A percentile compares a stretch with the other conserved stretches of the same genome.
Conservation (phyloP, 768 basidiomycete genomes). For the Dioszegia crocea region DNA sequence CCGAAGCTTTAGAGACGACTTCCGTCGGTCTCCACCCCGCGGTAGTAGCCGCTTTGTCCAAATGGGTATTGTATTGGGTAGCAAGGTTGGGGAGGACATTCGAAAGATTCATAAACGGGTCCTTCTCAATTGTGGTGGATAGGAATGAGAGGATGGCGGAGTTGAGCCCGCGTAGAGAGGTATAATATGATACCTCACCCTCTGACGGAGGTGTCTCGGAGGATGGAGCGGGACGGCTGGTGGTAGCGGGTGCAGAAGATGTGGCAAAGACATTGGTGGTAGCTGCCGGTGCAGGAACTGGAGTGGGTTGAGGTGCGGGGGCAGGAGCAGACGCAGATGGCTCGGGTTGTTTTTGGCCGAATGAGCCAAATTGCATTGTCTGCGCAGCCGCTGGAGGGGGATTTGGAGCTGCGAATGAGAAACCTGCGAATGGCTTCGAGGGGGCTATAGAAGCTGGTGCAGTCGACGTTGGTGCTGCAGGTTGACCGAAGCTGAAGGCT, state of each 20-base stretch:
- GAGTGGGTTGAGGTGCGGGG: not conserved
- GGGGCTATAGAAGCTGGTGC: slow-evolving; percentile 10
- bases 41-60: slow-evolving; percentile 18
- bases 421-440: slow-evolving; percentile 35
- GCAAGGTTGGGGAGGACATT: slow-evolving; percentile 18
- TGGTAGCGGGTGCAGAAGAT: not conserved
- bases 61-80: slow-evolving; percentile 26
- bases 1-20: too few relatives aligned
- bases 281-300: slow-evolving; percentile 8
- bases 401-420: slow-evolving; percentile 29
- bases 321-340: not conserved
- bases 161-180: slow-evolving; percentile 44
- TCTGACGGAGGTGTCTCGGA: slow-evolving; percentile 21
- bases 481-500: too few relatives aligned
- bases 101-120: slow-evolving; percentile 37
- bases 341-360: not conserved
- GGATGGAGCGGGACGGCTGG: slow-evolving; percentile 4
- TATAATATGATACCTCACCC: slow-evolving; percentile 39
- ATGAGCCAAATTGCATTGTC: not conserved
- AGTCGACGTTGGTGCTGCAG: too few relatives aligned
- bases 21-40: slow-evolving; percentile 25
- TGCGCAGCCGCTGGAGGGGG: too few relatives aligned
- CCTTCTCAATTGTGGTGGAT: slow-evolving; percentile 21
- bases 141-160: slow-evolving; percentile 39
- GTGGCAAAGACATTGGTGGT: not conserved